Percentiles rank a stretch among this genome's conserved stretches.
These are phyloP conservation scores for Talaromyces nanjingensis DNA, from an alignment of 495 filamentous ascomycete genomes.

Conservation along the genomic window DNA sequence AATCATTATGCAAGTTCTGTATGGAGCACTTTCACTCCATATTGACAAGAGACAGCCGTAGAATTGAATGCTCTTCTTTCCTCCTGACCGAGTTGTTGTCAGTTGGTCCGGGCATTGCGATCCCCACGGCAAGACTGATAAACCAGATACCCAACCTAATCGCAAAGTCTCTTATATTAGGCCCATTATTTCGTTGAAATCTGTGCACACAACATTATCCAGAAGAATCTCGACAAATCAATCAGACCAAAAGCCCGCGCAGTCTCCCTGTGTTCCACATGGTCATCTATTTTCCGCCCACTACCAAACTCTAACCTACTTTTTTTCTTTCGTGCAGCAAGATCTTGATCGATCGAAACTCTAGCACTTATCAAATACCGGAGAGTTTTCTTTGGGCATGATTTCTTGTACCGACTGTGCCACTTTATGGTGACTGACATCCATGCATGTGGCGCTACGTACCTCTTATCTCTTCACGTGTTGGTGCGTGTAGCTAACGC, in stretches of 20 bases:
- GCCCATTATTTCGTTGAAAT: neutral
- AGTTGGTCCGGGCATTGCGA: no score
- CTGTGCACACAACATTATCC: neutral
- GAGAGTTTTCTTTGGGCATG: neutral
- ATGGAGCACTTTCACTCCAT: no score
- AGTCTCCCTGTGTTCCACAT: neutral
- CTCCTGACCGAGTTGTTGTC: no score
- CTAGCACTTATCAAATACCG: neutral
- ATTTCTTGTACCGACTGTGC: no score
- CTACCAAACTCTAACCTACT: neutral
- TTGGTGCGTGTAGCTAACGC: no score
- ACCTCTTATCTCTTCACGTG: no score
- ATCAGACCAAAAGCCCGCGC: neutral
- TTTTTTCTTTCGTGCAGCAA: neutral
- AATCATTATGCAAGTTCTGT: no score
- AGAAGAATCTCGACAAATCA: neutral
- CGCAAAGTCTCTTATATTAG: neutral
- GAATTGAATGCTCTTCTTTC: no score
- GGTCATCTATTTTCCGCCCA: neutral
- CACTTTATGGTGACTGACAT: no score
- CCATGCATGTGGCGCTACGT: no score
- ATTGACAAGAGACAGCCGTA: no score
- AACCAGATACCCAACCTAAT: neutral
- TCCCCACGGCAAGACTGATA: neutral
- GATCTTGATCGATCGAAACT: neutral